Base-by-base conservation (phyloP, 306 rosid genomes). In the Fagus crenata region DNA sequence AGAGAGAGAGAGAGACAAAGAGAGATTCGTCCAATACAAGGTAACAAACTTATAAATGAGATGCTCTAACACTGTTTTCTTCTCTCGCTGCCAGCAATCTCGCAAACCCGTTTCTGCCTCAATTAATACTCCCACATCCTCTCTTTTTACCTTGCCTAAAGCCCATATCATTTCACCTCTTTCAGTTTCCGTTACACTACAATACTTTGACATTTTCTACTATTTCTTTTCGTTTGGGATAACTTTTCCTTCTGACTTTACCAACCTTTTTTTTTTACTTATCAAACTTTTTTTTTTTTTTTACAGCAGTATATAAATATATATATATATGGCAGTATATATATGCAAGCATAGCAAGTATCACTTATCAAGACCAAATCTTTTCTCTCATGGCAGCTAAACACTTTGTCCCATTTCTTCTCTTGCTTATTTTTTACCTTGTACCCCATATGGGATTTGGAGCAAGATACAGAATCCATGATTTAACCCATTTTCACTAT, bases 41-140 rank as follows among this genome's bases (percentile, higher is more conserved):
- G 76, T 32, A 72, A 72, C 35, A 72, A 53, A 53, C 67, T 39
- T 7, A 54, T 55, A 35, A 51, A 73, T 54, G 76, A 39, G 76
- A 73, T 72, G 55, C 49, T 53, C 46, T 1, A 32, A n/a, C 49
- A 2, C 65, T 18, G 53, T 39, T 73, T 4, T 49, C 46, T 37
- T 1, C 0, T 9, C 35, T 54, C 36, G 9, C 17, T 39, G 49
- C 18, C 36, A 37, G 49, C 53, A 55, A 12, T 13, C 7, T 55
- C 43, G 49, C 67, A 73, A 55, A 22, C 76, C 67, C 68, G 37
- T 73, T 73, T 73, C 49, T 36, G 51, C 67, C 33, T 73, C 77
- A 55, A n/a, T 73, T 9, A 73, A 73, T 73, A 37, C 54, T 2
- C 35, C 36, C 49, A n/a, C 51, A 32, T 55, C 39, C 9, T 55